Evolutionary conservation across 2,329 filamentous ascomycete genomes (phyloP).

Genomic region (Acrodontium crateriforme): DNA sequence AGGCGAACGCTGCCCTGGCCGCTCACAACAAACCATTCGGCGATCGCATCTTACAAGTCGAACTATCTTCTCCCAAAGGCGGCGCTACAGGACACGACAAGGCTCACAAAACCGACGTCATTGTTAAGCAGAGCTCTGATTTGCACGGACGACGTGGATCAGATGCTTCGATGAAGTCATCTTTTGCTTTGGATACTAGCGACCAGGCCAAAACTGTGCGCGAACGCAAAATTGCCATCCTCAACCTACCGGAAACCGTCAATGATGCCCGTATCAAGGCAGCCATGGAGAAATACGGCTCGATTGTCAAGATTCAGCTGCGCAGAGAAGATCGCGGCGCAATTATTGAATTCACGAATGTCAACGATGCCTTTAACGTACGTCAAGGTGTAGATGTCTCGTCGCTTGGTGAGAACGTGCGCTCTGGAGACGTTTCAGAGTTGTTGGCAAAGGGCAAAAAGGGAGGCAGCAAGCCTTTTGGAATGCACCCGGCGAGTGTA

Average conservation of each 20-base stretch:
- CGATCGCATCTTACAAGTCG: conserved; percentile 22
- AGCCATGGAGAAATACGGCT: conserved; percentile 56
- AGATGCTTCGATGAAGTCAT: conserved; percentile 14
- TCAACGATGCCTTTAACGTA: conserved; percentile 58
- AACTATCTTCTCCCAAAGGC: conserved; percentile 17
- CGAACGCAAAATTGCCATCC: conserved; percentile 62
- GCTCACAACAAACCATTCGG: conserved; percentile 22
- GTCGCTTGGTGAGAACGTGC: conserved; percentile 25
- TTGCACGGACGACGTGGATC: conserved; percentile 6
- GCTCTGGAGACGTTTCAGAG: conserved; percentile 38
- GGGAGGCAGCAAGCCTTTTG: conserved; percentile 23
- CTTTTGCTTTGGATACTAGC: conserved; percentile 9
- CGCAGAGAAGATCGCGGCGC: conserved; percentile 74
- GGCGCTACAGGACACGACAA: conserved; percentile 16
- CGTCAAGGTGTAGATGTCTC: conserved; percentile 33
- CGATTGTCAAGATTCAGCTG: conserved; percentile 61
- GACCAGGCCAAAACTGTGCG: conserved; percentile 16
- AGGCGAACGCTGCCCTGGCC: conserved; percentile 20
- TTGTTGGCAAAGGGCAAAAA: conserved; percentile 33
- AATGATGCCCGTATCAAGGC: conserved; percentile 71
- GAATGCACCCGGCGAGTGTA: conserved; percentile 18
- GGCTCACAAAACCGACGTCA: conserved; percentile 17
- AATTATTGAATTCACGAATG: conserved; percentile 65
- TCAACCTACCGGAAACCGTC: conserved; percentile 82
- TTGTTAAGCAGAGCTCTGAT: conserved; percentile 16